Evolutionary conservation across 805 yeast genomes (phyloP), one percentile per base, ranked within the genome.

Genomic region (Tetrapisispora taiwanensis): DNA sequence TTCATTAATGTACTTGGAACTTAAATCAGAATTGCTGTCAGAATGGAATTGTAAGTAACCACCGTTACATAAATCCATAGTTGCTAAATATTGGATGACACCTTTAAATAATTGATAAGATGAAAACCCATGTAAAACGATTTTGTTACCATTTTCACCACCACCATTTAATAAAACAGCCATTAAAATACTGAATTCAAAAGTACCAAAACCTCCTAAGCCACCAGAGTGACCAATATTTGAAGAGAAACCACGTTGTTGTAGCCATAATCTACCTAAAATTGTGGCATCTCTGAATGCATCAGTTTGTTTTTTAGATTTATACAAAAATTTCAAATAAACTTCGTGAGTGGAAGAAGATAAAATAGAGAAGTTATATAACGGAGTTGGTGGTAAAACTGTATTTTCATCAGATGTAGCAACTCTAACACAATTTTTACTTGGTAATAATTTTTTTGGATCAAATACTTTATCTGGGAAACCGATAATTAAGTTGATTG

Each of bases 21-120:
- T 43, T 20, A 47, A 47, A 20, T 53, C 59, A 15, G 36, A 32
- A 31, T 38, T 42, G 20, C 19, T 8, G 36, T 60, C 66, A 5
- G 85, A 78, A 46, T 76, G 70, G 57, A 84, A 82, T 26, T 84
- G 80, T 36, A 84, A 63, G 54, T 83, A 79, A 1, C 90, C 92
- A 18, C 63, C 61, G 9, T 68, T 56, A 43, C 74, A 68, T 40
- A 89, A 63, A 61, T 88, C 95, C 72, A 81, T 79, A 3, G 84
- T 76, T 3, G 96, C 94, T 48, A 90, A 59, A 57, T 83, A 89
- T 54, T 79, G 78, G 45, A 92, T 72, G 1, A 85, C 79, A 59
- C 95, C 96, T 60, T 86, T 89, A 70, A 92, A 92, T 42, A 92
- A 68, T 66, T 92, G 98, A 60, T 88, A 92, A 19, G 94, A 82